Percentiles rank a stretch among this genome's conserved stretches.
These are phyloP conservation scores for Gamsiella multidivaricata DNA, from an alignment of 192 early-diverging fungal species.

Conservation along the genomic window DNA sequence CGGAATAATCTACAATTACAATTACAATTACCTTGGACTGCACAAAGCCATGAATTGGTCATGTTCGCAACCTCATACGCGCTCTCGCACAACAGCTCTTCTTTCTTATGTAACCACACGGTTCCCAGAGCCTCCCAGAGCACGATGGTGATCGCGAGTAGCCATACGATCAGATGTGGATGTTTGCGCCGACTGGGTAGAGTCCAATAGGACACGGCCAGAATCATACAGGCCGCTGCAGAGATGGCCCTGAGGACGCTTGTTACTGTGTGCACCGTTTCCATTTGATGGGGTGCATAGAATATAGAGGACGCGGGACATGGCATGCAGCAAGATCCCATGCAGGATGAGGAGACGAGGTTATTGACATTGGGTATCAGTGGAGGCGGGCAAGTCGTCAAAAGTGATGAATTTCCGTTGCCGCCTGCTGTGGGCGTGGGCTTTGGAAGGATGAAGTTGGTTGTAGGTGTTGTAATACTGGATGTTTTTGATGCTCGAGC, in stretches of 20 bases:
- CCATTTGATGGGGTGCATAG: slow-evolving; percentile 22
- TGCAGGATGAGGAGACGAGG: slow-evolving; percentile 7
- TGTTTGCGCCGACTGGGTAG: slow-evolving; percentile 29
- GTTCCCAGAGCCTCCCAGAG: slow-evolving; percentile 23
- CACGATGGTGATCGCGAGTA: slow-evolving; percentile 12
- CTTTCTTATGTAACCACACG: slow-evolving; percentile 18
- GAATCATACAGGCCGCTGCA: slow-evolving; percentile 4
- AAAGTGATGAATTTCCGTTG: neutral
- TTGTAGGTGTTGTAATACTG: neutral
- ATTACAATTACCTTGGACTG: slow-evolving; percentile 26
- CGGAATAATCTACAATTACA: neutral
- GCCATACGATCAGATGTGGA: slow-evolving; percentile 30
- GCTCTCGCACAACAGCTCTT: slow-evolving; percentile 29
- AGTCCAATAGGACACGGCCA: slow-evolving; percentile 2
- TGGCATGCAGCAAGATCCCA: slow-evolving; percentile 27
- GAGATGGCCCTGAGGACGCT: slow-evolving; percentile 25
- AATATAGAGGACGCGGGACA: slow-evolving; percentile 30
- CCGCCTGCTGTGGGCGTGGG: neutral
- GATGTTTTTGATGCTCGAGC: neutral
- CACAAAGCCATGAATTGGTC: slow-evolving; percentile 46
- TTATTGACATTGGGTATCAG: slow-evolving; percentile 16
- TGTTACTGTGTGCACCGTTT: slow-evolving; percentile 18
- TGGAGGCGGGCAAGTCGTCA: slow-evolving; percentile 27
- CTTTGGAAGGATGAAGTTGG: slow-evolving; percentile 8
- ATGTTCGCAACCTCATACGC: slow-evolving; percentile 23